A percentile compares a stretch with the other conserved stretches of the same genome.
These are phyloP conservation scores for Pestalotiopsis sp. DNA, from an alignment of 2,329 filamentous ascomycete species.

Conservation along the genomic window DNA sequence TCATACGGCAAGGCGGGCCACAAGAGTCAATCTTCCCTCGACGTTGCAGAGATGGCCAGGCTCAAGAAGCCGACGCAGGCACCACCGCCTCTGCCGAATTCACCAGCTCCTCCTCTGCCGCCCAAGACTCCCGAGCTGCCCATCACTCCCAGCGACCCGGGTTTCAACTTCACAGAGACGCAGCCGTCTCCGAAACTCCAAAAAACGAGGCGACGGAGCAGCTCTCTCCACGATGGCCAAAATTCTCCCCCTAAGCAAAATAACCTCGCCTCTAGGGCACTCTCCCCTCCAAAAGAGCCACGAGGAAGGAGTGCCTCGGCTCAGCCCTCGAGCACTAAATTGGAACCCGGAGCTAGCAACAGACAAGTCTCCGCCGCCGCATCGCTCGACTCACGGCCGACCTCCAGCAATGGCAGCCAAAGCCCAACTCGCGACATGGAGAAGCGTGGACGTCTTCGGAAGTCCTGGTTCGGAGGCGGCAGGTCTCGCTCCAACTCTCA, in stretches of 20 bases:
- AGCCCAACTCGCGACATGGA: conserved; percentile 41
- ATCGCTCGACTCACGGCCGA: conserved; percentile 29
- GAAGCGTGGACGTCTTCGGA: conserved; percentile 46
- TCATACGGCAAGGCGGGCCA: conserved; percentile 14
- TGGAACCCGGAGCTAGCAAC: conserved; percentile 28
- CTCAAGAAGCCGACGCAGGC: conserved; percentile 4
- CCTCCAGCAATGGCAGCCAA: conserved; percentile 42
- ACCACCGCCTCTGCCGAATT: conserved; percentile 20
- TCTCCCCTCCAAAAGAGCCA: conserved; percentile 31
- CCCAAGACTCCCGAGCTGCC: conserved; percentile 9
- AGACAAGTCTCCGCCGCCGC: conserved; percentile 32
- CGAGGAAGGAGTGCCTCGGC: conserved; percentile 52
- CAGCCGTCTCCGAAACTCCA: conserved; percentile 28
- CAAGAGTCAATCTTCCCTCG: conserved; percentile 19
- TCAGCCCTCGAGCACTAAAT: conserved; percentile 39
- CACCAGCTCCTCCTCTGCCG: conserved; percentile 12
- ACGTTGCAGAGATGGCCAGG: conserved; percentile 10
- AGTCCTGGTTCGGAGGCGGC: conserved; percentile 56
- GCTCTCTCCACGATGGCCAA: conserved; percentile 24
- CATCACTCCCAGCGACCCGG: conserved; percentile 19
- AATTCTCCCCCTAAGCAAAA: conserved; percentile 19
- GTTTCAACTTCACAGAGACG: conserved; percentile 27
- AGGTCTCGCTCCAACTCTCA: conserved; percentile 55
- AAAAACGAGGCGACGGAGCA: conserved; percentile 30
- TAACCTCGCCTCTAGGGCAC: conserved; percentile 19